These are phyloP conservation scores for Penicillium goetzii DNA, from an alignment of 495 filamentous ascomycete species.

Conservation along the genomic window DNA sequence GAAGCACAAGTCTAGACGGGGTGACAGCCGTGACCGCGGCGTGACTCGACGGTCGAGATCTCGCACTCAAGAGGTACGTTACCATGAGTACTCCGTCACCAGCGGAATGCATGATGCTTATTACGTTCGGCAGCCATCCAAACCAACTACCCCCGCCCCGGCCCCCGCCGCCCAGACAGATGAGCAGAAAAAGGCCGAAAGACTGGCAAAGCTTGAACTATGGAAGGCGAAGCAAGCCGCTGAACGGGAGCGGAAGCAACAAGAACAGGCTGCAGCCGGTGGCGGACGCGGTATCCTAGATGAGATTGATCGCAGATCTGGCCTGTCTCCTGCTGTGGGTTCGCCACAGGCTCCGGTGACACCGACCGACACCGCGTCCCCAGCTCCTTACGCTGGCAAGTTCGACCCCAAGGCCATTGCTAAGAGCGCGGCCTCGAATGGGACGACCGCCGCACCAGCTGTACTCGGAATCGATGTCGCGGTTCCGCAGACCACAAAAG, in stretches of 20 bases:
- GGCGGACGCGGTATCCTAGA: conserved; percentile 69
- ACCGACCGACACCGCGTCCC: conserved; percentile 42
- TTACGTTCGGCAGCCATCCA: conserved; percentile 38
- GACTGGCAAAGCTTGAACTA: conserved; percentile 81
- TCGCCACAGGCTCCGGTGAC: conserved; percentile 63
- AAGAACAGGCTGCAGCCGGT: conserved; percentile 62
- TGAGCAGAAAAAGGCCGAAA: conserved; percentile 82
- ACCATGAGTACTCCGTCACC: neutral
- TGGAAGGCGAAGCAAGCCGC: conserved; percentile 90
- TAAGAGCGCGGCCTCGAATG: conserved; percentile 60
- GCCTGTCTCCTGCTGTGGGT: conserved; percentile 53
- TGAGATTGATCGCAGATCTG: conserved; percentile 75
- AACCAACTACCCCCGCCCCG: conserved; percentile 52
- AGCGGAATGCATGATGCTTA: conserved; percentile 11
- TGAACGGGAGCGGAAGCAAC: conserved; percentile 76
- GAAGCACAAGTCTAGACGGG: conserved; percentile 68
- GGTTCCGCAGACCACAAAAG: conserved; percentile 58
- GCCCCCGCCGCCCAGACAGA: conserved; percentile 60
- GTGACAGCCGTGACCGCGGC: conserved; percentile 62
- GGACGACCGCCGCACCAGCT: conserved; percentile 34
- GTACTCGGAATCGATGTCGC: conserved; percentile 66
- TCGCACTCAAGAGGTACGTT: conserved; percentile 60
- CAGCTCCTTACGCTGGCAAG: conserved; percentile 71
- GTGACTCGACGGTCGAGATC: conserved; percentile 44
- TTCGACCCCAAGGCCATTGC: conserved; percentile 89